Evolutionary conservation across 345 rosid genomes (phyloP), one percentile per base, ranked within the genome.

Genomic region (Cardamine resedifolia): DNA sequence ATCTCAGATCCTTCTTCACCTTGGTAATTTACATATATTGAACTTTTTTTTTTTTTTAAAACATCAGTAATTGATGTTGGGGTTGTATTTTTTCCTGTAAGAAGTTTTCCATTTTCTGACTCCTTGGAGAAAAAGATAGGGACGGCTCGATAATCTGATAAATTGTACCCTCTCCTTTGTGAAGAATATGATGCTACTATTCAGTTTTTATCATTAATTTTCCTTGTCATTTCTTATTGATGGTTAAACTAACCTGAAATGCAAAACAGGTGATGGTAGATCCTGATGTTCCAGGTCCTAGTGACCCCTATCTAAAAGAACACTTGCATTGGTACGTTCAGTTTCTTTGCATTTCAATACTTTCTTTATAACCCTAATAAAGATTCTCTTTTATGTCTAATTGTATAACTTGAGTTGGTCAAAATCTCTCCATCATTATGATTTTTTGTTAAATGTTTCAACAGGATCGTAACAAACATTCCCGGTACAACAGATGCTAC

Each of bases 201-300:
- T 39, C 18, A 56, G 41, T 16, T 34, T 45, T 34, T 10, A 34
- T 24, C n/a, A 26, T 50, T 31, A 6, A 3, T 10, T 31, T 56
- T 56, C 26, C 3, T 28, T 48, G 19, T 58, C 9, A 28, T n/a
- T 16, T 10, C n/a, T n/a, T 27, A 10, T 41, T 66, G 4, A 66
- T 49, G 48, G 23, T 71, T 50, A 23, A 62, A 33, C 12, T 52
- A 24, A 75, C 44, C 64, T 58, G 21, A 30, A 66, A 53, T 61
- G 58, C 56, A 59, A 59, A 75, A 71, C 74, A 86, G 91, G 84
- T 87, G 34, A 82, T 87, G 92, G 64, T 84, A 12, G 92, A 87
- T 71, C 92, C 92, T 5, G 92, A 87, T 81, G 87, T 80, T 65
- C 92, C 92, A 45, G 86, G 92, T 55, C 92, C 92, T 57, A 85